Conservation (phyloP, 768 basidiomycete genomes). For the Rhodocollybia butyracea region DNA sequence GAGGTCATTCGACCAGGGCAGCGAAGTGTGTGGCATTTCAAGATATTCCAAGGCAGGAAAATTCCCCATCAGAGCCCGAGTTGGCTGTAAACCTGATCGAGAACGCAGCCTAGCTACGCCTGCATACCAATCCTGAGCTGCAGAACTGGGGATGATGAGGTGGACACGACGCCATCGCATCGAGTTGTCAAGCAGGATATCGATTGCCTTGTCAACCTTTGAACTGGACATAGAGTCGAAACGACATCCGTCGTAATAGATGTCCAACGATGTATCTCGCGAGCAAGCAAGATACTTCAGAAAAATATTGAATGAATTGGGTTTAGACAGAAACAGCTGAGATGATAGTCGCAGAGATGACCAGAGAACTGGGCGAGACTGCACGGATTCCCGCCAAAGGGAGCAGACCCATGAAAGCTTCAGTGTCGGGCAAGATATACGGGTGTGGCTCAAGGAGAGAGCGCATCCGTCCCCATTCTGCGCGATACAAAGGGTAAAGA, state of each 20-base stretch:
- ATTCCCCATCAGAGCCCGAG: not conserved
- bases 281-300: not conserved
- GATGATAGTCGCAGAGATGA: not conserved
- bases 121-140: not conserved
- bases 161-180: not conserved
- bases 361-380: not conserved
- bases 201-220: not conserved
- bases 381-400: not conserved
- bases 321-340: not conserved
- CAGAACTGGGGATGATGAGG: not conserved
- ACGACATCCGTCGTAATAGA: not conserved
- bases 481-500: not conserved
- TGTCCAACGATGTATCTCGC: not conserved
- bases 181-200: not conserved
- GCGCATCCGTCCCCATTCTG: not conserved
- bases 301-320: not conserved
- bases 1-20: not conserved
- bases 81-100: not conserved
- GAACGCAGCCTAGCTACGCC: not conserved
- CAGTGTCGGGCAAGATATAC: not conserved
- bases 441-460: not conserved
- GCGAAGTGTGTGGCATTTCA: not conserved
- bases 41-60: not conserved
- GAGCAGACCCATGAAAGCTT: not conserved
- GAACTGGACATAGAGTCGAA: not conserved